Base-by-base conservation (phyloP, 192 early-diverging fungal species). In the Powellomyces hirtus region DNA sequence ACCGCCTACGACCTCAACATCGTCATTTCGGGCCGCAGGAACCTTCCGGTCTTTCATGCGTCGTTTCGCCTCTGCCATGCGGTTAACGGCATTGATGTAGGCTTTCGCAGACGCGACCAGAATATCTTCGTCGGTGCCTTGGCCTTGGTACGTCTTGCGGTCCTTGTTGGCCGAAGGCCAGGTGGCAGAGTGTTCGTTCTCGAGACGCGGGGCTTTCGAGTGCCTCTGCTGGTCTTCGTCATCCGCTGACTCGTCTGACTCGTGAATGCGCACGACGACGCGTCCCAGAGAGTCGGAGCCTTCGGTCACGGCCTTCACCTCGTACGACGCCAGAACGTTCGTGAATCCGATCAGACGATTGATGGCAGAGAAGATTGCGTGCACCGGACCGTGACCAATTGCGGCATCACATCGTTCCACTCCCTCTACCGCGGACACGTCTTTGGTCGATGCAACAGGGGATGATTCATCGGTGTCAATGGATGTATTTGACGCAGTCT, bases 271-370 rank as follows among this genome's bases (percentile, higher is more conserved):
- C 31, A 95, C 89, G 2, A 87, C 76, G 27, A 94, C 95, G 73
- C 91, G 88, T 50, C 94, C 95, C 40, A 94, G 79, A 14, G 94
- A 88, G 74, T 97, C 95, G 56, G 88, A 84, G 40, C 93, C 94
- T 57, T 89, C 89, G 26, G 90, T 93, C 29, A 94, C 90, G 14
- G 92, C 92, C 38, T 87, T 88, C 29, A 97, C 89, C 64, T 91
- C 93, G 74, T 91, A 97, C 64, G 88, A 83, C 56, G 91, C 89
- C 68, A 97, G 86, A 27, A 87, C 79, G 63, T 92, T 89, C 60
- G 79, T 74, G 68, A 86, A 78, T 27, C 86, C 84, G 1, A 90
- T 86, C 62, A 94, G 79, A 42, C 94, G 90, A 81, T 97, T 92
- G 69, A 97, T 97, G 45, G 88, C 91, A 37, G 77, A 82, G 79